Base-by-base conservation (phyloP, 2,329 filamentous ascomycete genomes). In the Colletotrichum acutatum region DNA sequence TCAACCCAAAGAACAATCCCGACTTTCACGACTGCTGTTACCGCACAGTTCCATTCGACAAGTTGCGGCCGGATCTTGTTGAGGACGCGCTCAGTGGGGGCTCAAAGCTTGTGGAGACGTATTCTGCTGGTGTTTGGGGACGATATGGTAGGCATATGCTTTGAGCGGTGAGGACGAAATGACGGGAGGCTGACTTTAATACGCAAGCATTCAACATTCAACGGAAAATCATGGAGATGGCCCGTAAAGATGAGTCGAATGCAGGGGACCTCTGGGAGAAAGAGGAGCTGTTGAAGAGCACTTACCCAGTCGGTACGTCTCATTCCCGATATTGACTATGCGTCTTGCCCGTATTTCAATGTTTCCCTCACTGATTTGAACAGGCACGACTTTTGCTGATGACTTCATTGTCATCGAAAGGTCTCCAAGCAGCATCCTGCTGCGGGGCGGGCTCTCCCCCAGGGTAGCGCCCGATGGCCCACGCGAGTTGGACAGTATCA, bases 381-480 rank as follows among this genome's bases (percentile, higher is more conserved):
- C 5, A 75, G 74, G 74, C 19, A 68, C 60, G 7, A 63, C 67
- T 9, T 9, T 74, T n/a, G 65, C 74, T 14, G 67, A 74, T n/a
- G 66, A 74, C 57, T 75, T 75, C n/a, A 32, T 75, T n/a, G 66
- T 75, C 3, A 24, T 70, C 11, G 52, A 72, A 16, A 75, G 74
- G 53, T 52, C 69, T 6, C 11, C 72, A 8, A 19, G 30, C 1
- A 37, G 26, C 1, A 16, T 75, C 59, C 30, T 68, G 24, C 53
- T 75, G 28, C 66, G 69, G 11, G 72, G 72, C 7, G 67, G 74
- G 9, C 34, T 67, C 8, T 69, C 68, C 2, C 69, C 66, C 4
- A 59, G 62, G 22, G 57, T 68, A 4, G 34, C 64, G 1, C 60
- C 71, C 1, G 19, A 56, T 12, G 57, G 58, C 0, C 49, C 71